phyloP scores from a whole-genome alignment of 2,329 filamentous ascomycete genomes.

The Ploettnerulaceae sp. region DNA sequence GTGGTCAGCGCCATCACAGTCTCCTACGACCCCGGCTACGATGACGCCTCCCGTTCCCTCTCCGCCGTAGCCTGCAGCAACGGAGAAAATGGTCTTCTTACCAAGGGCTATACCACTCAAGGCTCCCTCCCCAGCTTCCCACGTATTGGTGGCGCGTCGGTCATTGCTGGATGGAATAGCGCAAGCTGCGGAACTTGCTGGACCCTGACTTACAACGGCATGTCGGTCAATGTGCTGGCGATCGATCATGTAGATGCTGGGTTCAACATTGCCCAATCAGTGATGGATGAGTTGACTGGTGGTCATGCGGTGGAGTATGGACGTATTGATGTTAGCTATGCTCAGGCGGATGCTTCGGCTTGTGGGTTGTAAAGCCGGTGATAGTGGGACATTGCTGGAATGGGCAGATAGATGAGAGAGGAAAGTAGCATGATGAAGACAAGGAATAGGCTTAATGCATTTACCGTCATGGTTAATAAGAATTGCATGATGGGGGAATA shows the following conservation, averaged over 20 bases:
- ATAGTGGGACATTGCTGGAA: not conserved
- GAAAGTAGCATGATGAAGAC: not conserved
- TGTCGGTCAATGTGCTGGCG: conserved; percentile 49
- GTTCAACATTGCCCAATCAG: conserved; percentile 53
- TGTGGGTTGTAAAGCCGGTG: conserved; percentile 41
- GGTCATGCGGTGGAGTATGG: conserved; percentile 47
- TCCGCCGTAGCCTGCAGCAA: conserved; percentile 60
- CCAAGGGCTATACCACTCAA: conserved; percentile 48
- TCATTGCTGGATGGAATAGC: conserved; percentile 50
- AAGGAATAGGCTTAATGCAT: not conserved
- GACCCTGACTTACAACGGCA: conserved; percentile 47
- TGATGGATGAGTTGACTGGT: conserved; percentile 52
- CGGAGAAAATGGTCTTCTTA: conserved; percentile 61
- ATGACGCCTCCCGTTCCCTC: conserved; percentile 52
- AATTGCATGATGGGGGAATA: too few species aligned
- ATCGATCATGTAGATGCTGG: conserved; percentile 47
- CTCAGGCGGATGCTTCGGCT: conserved; percentile 39
- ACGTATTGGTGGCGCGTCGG: conserved; percentile 49
- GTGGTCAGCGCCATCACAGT: conserved; percentile 44
- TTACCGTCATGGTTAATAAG: not conserved
- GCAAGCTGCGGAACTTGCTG: conserved; percentile 56
- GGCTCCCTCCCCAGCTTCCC: conserved; percentile 47
- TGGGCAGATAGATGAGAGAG: not conserved
- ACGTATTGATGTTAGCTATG: conserved; percentile 45
- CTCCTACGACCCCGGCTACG: conserved; percentile 69